phyloP scores from a whole-genome alignment of 2,329 filamentous ascomycete species.

The Tolypocladium amazonense region DNA sequence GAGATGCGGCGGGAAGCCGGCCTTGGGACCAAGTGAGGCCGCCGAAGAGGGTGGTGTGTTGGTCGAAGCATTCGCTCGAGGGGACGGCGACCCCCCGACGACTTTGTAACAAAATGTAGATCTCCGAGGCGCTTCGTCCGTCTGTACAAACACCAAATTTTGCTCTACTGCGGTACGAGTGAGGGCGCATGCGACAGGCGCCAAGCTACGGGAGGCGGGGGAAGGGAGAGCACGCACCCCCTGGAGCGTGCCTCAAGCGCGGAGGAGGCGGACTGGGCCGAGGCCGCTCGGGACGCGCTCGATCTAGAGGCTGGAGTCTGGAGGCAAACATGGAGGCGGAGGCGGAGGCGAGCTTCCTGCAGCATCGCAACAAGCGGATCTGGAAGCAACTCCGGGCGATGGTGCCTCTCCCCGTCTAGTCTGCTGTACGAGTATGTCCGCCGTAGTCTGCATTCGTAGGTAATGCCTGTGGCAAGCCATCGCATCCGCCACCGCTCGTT shows the following conservation, averaged over 20 bases:
- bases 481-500: neutral
- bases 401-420: no score
- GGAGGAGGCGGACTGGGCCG: neutral
- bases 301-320: neutral
- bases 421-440: no score
- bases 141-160: neutral
- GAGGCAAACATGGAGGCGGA: neutral
- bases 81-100: neutral
- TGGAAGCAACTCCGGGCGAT: neutral
- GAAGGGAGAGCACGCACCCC: neutral
- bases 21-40: slow-evolving; percentile 22
- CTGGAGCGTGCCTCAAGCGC: neutral
- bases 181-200: neutral
- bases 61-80: neutral
- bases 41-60: neutral
- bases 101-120: neutral
- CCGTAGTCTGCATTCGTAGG: no score
- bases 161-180: neutral
- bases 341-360: neutral
- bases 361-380: neutral
- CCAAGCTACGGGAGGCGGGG: neutral
- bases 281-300: neutral
- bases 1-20: slow-evolving; percentile 40
- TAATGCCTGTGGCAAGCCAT: neutral
- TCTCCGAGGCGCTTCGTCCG: neutral